Evolutionary conservation across 2,329 filamentous ascomycete species (phyloP), one percentile per base, ranked within the genome.

Genomic region (Cytospora piceae): DNA sequence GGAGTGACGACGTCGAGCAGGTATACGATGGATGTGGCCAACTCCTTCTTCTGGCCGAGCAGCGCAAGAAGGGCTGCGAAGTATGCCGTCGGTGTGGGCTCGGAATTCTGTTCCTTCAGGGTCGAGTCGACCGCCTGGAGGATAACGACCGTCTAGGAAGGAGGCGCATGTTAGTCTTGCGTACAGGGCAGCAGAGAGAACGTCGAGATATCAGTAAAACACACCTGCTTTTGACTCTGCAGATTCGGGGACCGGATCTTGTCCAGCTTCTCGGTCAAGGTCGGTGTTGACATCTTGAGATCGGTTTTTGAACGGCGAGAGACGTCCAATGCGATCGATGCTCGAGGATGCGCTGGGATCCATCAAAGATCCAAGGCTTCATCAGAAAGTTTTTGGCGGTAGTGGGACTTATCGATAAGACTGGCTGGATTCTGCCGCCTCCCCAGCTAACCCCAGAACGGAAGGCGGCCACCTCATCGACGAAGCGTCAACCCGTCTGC

Each of bases 211-310:
- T 70, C 53, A 52, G 60, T 37, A 56, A 29, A 46, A 77, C 82
- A 71, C 81, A 95, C 93, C 86, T 94, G 93, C 78, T 96, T 89
- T 81, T 97, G 94, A 77, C 92, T 97, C 79, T 98, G 92, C 74
- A 97, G 87, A 79, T 96, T 97, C 64, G 95, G 95, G 76, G 92
- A 95, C 80, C 95, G 92, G 78, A 98, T 97, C 86, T 96, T 97
- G 82, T 94, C 92, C 77, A 99, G 87, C 83, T 93, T 96, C 83
- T 97, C 94, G 77, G 91, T 88, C 74, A 98, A 74, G 70, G 83
- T 81, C 72, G 80, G 75, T 70, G 80, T 79, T 72, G 80, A 78
- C 83, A 85, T 86, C 67, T 74, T 77, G 57, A 64, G 37, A 56
- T 24, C 53, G 46, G 54, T 34, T 42, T 42, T 46, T 32, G 51